phyloP scores from a whole-genome alignment of 2,329 filamentous ascomycete species.

The Penicillium sp. region DNA sequence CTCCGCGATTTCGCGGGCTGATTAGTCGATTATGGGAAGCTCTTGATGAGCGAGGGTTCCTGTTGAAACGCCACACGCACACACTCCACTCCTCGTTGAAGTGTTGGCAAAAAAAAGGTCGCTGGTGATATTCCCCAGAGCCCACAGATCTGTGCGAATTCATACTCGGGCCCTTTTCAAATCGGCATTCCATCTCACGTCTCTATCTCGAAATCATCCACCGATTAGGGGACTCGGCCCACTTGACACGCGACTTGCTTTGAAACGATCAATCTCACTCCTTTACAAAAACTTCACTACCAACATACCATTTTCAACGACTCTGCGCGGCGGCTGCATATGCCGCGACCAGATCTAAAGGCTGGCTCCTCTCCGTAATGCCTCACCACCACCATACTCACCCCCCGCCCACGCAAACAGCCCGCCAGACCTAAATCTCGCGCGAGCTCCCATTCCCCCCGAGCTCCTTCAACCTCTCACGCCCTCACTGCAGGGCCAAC shows the following conservation, averaged over 20 bases:
- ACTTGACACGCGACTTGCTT: neutral
- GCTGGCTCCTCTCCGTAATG: conserved; percentile 48
- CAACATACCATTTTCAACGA: conserved; percentile 5
- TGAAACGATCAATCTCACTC: neutral
- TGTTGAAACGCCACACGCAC: conserved; percentile 5
- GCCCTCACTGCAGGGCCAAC: conserved; percentile 19
- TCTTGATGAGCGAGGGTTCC: conserved; percentile 6
- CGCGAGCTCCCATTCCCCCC: conserved; percentile 20
- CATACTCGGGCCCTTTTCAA: neutral
- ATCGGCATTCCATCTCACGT: neutral
- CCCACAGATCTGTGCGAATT: neutral
- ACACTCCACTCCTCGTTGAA: conserved; percentile 6
- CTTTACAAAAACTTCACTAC: neutral
- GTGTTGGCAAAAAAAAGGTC: neutral
- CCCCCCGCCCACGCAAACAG: conserved; percentile 31
- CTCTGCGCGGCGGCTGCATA: conserved; percentile 41
- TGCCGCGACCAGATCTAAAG: conserved; percentile 41
- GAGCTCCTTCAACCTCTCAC: conserved; percentile 19
- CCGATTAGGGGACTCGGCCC: conserved; percentile 18
- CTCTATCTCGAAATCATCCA: conserved; percentile 7
- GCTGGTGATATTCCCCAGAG: neutral
- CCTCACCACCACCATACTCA: conserved; percentile 40
- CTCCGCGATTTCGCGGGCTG: conserved; percentile 22
- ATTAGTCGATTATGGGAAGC: conserved; percentile 6
- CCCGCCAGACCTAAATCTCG: conserved; percentile 32